A percentile compares a stretch with the other conserved stretches of the same genome.
Evolutionary conservation across 441 rosid species (phyloP).

Genomic region (Geranium incanum): DNA sequence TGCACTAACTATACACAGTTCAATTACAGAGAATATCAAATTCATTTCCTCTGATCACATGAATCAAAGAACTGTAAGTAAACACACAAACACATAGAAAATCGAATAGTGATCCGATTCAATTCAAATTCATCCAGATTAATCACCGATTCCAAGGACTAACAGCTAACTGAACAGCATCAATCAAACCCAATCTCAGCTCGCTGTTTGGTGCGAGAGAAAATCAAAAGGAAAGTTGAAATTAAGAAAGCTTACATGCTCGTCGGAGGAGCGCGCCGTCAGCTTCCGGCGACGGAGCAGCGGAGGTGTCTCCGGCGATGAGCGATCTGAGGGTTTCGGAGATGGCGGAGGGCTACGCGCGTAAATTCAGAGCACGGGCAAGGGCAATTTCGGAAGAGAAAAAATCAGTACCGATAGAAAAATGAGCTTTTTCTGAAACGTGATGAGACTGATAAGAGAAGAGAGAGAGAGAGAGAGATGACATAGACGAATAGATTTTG

Average conservation of each 20-base stretch:
- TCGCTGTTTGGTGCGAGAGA: background rate
- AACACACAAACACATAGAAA: background rate
- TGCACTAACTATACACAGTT: background rate
- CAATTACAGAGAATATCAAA: background rate
- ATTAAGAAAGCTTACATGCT: background rate
- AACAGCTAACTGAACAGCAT: background rate
- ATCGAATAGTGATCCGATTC: background rate
- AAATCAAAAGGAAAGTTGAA: background rate
- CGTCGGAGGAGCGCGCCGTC: background rate
- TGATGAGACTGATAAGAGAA: background rate
- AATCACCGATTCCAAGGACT: background rate
- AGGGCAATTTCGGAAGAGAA: constrained; percentile 6
- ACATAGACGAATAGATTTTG: background rate
- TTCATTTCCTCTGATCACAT: background rate
- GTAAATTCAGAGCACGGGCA: background rate
- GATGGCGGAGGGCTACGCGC: background rate
- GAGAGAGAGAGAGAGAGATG: background rate
- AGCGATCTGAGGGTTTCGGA: constrained; percentile 9
- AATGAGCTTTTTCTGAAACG: background rate
- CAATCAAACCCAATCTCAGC: background rate
- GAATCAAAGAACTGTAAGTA: background rate
- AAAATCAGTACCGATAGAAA: constrained; percentile 1
- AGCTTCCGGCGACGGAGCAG: constrained; percentile 11
- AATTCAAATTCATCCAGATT: background rate
- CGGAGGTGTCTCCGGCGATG: constrained; percentile 4